Base-by-base conservation (phyloP, 306 rosid genomes). In the Prunus campanulata region DNA sequence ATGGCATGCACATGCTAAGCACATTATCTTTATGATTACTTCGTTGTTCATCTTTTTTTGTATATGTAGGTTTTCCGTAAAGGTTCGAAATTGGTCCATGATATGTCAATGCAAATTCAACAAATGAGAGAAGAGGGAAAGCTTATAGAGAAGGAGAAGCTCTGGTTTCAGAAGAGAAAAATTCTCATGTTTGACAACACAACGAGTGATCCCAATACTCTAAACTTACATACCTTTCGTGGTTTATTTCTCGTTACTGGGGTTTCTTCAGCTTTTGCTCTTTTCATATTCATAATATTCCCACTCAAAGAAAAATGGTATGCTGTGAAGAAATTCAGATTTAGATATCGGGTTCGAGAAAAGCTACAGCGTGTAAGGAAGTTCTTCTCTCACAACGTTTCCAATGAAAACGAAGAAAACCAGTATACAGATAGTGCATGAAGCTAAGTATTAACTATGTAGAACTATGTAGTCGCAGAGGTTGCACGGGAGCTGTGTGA, bases 61-160 rank as follows among this genome's bases (percentile, higher is more conserved):
- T 35, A 35, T 35, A 32, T 6, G 42, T 1, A 39, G 44, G 44
- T 39, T 39, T 39, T 39, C 44, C 44, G 9, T 39, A 39, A 39
- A 39, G 44, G 44, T 39, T 39, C 44, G 2, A 39, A 39, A 1
- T 6, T 74, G 47, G 69, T 16, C 13, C 25, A 60, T 1, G 57
- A 74, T 18, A 25, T 74, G 68, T 74, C 77, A 15, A 9, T 3
- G 16, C 57, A 18, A 61, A 74, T 74, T 18, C 18, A 20, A 16
- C 25, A 0, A 3, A 19, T 74, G 4, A 8, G 77, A 16, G 57
- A 74, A 74, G 27, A 59, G 25, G 77, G 77, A 74, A 27, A 74
- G 46, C 32, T 74, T 15, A 10, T 29, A 60, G 15, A 46, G 59
- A 46, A 25, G 56, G 77, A 73, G 46, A 24, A 44, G 2, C 6